A percentile compares a stretch with the other conserved stretches of the same genome.
Evolutionary conservation across 2,329 filamentous ascomycete genomes (phyloP).

Genomic region (Chaetomiaceae sp.): DNA sequence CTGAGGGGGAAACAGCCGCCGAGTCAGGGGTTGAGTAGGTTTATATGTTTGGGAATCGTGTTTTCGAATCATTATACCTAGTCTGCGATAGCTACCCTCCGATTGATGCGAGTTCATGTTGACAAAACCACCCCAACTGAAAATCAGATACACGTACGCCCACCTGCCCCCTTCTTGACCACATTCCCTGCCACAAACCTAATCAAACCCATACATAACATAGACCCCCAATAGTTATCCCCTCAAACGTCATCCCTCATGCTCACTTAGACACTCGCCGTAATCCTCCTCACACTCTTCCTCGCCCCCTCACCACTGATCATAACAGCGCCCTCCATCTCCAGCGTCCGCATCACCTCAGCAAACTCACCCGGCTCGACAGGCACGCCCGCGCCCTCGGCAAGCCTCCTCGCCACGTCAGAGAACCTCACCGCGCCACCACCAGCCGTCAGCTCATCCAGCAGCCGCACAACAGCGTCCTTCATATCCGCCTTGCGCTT

Average conservation of each 20-base stretch:
- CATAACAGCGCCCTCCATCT: conserved; percentile 79
- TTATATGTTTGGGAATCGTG: conserved; percentile 1
- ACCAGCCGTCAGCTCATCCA: conserved; percentile 74
- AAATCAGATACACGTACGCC: conserved; percentile 1
- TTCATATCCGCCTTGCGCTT: conserved; percentile 80
- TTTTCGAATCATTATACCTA: conserved; percentile 19
- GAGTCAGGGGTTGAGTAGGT: not conserved
- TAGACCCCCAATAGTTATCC: not conserved
- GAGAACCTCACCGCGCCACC: conserved; percentile 67
- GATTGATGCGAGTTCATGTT: conserved; percentile 4
- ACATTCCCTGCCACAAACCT: no score
- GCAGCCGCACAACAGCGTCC: conserved; percentile 63
- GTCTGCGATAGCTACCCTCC: conserved; percentile 1
- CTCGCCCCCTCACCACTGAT: conserved; percentile 79
- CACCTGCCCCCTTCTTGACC: no score
- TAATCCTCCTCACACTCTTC: conserved; percentile 74
- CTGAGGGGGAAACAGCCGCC: no score
- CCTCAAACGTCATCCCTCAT: no score
- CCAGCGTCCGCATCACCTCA: conserved; percentile 72
- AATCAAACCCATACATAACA: not conserved
- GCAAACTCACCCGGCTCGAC: conserved; percentile 78
- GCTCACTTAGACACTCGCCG: conserved; percentile 38
- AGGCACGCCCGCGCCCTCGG: conserved; percentile 64
- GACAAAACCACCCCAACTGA: not conserved
- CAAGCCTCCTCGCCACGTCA: conserved; percentile 70